Evolutionary conservation across 1,284 basidiomycete species (phyloP), one percentile per base, ranked within the genome.

Genomic region (Somion occarium): DNA sequence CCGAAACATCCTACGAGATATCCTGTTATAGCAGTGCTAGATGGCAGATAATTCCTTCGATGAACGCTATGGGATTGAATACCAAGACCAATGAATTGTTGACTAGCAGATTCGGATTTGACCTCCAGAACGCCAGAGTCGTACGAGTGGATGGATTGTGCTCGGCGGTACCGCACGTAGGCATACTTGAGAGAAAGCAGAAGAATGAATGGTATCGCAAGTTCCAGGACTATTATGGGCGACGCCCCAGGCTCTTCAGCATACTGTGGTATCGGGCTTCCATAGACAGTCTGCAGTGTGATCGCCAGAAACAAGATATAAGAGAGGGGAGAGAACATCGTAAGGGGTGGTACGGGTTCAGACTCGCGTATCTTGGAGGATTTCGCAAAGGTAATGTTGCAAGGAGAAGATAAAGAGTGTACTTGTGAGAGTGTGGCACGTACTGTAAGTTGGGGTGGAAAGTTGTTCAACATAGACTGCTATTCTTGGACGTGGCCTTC

Each of bases 1-100:
- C 56, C 56, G 26, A 58, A 42, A 20, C 42, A 51, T 15, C 56
- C 56, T 23, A 58, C 56, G 22, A 55, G 39, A 23, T 57, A 57
- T 1, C 56, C 56, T 22, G 48, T 46, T 23, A 50, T n/a, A 44
- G 15, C 20, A 41, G 15, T 9, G 9, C 20, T 15, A 7, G 30
- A 15, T 7, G 30, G 30, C 30, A 34, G 30, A 34, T 7, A 15
- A 34, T 34, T 34, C 15, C 30, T 34, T 34, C 15, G 30, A 7
- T 34, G 7, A 15, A 15, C 30, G 7, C 7, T 7, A 34, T 34
- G 30, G 30, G 7, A 15, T 15, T 34, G 7, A 7, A 34, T 34
- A 7, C 30, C 30, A 34, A 34, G 30, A 34, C 30, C 30, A 15
- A 34, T 47, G 9, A 4, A 26, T 26, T 38, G 37, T 9, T 41